Percentiles rank a stretch among this genome's conserved stretches.
Conservation (phyloP, 2,329 filamentous ascomycete species). For the Ceratocystis papillata region DNA sequence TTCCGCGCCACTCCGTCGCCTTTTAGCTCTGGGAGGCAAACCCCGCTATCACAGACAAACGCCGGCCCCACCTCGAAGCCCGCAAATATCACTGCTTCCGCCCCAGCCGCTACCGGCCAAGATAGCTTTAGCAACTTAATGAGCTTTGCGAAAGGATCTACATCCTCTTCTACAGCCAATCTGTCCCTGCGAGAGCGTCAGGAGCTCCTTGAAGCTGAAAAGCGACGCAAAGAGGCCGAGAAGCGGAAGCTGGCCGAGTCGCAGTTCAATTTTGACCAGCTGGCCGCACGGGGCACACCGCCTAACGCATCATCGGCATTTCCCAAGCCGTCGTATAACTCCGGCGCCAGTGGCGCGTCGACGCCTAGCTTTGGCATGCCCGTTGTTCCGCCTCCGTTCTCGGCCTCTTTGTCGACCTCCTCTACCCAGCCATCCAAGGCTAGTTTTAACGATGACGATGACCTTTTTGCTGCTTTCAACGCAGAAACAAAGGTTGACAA, state of each 20-base stretch:
- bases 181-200: conserved; percentile 71
- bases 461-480: conserved; percentile 58
- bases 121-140: conserved; percentile 74
- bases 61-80: conserved; percentile 3
- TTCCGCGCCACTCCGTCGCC: conserved; percentile 48
- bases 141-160: conserved; percentile 38
- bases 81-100: conserved; percentile 28
- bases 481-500: conserved; percentile 57
- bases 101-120: conserved; percentile 40
- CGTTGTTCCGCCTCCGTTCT: conserved; percentile 26
- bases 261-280: conserved; percentile 62
- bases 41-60: conserved; percentile 32
- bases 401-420: neutral
- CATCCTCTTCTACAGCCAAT: conserved; percentile 50
- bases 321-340: conserved; percentile 1
- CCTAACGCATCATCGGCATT: conserved; percentile 34
- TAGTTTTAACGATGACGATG: conserved; percentile 41
- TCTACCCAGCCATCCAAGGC: conserved; percentile 12
- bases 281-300: conserved; percentile 53
- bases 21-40: conserved; percentile 45
- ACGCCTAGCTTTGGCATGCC: conserved; percentile 17
- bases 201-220: conserved; percentile 53
- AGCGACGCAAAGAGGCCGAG: conserved; percentile 62
- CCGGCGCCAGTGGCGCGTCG: conserved; percentile 26
- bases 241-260: conserved; percentile 59